Evolutionary conservation across 129 eudicot species (phyloP), one percentile per base, ranked within the genome.

Genomic region (Helianthus annuus): DNA sequence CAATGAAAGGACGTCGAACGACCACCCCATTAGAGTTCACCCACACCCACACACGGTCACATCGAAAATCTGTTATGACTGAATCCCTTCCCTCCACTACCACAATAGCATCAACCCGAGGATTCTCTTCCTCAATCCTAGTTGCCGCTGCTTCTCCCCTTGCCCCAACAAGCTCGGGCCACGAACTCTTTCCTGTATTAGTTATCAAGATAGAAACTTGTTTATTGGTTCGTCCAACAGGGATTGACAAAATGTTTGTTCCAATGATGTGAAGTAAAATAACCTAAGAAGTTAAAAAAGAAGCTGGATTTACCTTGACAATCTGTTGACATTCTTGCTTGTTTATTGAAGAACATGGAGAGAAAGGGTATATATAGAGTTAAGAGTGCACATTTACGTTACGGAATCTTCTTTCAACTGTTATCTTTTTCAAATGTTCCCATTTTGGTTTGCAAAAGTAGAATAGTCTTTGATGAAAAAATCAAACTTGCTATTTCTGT

Each of bases 1-100:
- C 42, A 58, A 58, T 58, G 42, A 5, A 34, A 8, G 87, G 93
- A 65, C 74, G 3, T 36, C 83, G 85, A 40, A 81, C 2, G n/a
- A 84, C 87, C 29, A 79, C 32, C 10, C 70, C 72, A 42, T 34
- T 1, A 16, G 62, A 62, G 72, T 85, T 45, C 32, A 82, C 83
- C 85, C 85, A 84, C 77, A 85, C 87, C 85, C 93, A 64, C 7
- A 87, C 94, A 36, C 88, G 88, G 49, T 88, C 79, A 19, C 95
- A 85, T 17, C 83, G 19, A 17, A 84, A 78, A 44, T 82, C 85
- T 36, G 8, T 4, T 27, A 80, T 52, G 15, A 16, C 14, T 2
- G 66, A 19, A 71, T 78, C 76, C 42, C 42, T 81, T 57, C 92
- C 84, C 10, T 87, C 92, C 55, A 48, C 7, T 40, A 87, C 3